These are phyloP conservation scores for Escovopsis sp. DNA, from an alignment of 2,329 filamentous ascomycete genomes.

Conservation along the genomic window DNA sequence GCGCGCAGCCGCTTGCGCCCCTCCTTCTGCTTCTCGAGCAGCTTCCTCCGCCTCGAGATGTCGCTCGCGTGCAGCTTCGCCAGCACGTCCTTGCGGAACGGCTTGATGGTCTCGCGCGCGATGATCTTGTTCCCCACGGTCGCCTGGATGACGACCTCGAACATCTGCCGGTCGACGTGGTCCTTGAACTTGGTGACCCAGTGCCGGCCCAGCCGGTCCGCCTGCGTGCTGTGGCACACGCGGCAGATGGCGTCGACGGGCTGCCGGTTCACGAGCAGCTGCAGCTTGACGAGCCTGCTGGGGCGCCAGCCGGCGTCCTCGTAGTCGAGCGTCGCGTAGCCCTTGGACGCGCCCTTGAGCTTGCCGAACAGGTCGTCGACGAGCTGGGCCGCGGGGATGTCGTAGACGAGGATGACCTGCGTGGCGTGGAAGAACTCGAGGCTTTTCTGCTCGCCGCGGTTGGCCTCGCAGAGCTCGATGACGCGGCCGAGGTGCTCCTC, in stretches of 20 bases:
- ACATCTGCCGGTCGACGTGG: constrained; percentile 93
- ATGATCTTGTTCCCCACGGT: constrained; percentile 70
- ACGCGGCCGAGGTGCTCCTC: constrained; percentile 89
- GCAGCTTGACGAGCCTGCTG: constrained; percentile 73
- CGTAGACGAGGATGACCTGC: constrained; percentile 90
- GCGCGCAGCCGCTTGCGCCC: constrained; percentile 75
- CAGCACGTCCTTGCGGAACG: constrained; percentile 89
- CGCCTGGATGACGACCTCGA: constrained; percentile 91
- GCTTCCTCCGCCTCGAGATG: constrained; percentile 64
- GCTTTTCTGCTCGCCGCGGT: constrained; percentile 74
- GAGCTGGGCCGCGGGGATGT: constrained; percentile 72
- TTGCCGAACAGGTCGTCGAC: constrained; percentile 98
- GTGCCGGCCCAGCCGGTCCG: constrained; percentile 61
- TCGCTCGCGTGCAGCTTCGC: constrained; percentile 89
- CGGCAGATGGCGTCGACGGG: constrained; percentile 92
- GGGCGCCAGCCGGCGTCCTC: constrained; percentile 82
- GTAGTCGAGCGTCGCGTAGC: constrained; percentile 92
- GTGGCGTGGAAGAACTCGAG: constrained; percentile 83
- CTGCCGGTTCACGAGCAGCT: constrained; percentile 82
- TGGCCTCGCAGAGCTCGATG: constrained; percentile 86
- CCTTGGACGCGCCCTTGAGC: constrained; percentile 83
- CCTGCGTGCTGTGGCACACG: constrained; percentile 71
- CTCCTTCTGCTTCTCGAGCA: constrained; percentile 94
- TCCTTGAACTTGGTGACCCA: constrained; percentile 97
- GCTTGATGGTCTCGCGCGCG: constrained; percentile 87